Evolutionary conservation across 2,329 filamentous ascomycete genomes (phyloP), one percentile per base, ranked within the genome.

Genomic region (Trichoderma atroviride): DNA sequence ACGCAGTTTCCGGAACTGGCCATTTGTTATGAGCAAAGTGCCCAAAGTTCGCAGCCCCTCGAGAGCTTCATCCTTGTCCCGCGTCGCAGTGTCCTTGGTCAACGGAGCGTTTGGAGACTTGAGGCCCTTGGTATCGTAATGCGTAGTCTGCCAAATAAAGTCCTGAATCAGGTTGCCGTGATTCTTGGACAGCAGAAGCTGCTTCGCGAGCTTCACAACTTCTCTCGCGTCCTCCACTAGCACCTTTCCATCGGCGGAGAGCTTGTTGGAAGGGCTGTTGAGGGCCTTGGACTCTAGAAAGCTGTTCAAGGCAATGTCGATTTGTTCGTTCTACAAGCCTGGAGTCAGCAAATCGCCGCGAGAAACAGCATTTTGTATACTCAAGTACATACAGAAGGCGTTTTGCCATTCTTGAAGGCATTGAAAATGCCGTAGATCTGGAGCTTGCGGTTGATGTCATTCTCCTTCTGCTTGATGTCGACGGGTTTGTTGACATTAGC

Each of bases 131-230:
- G 87, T 82, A 65, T 89, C 88, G 71, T 96, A 89, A 58, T 92
- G 87, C 77, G 93, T 89, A 0, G 94, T 94, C 78, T 97, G 92
- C 91, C 92, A 99, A 81, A 98, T 93, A 81, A 99, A 98, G 76
- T 99, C 94, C 78, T 99, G 96, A 24, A 99, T 83, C 69, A 98
- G 83, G 76, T 99, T 94, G 77, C 94, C 96, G 70, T 97, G 88
- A 78, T 99, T 99, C 87, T 98, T 99, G 82, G 91, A 92, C 31
- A 99, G 85, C 10, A 98, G 83, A 14, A 99, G 86, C 69, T 89
- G 82, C 84, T 97, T 96, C 70, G 95, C 91, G 79, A 96, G 88
- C 75, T 91, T 88, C 57, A 99, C 89, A 63, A 97, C 93, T 66
- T 92, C 85, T 71, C 88, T 89, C 69, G 96, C 82, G 74, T 98